Evolutionary conservation across 805 yeast species (phyloP).

Genomic region (Yarrowia hollandica): DNA sequence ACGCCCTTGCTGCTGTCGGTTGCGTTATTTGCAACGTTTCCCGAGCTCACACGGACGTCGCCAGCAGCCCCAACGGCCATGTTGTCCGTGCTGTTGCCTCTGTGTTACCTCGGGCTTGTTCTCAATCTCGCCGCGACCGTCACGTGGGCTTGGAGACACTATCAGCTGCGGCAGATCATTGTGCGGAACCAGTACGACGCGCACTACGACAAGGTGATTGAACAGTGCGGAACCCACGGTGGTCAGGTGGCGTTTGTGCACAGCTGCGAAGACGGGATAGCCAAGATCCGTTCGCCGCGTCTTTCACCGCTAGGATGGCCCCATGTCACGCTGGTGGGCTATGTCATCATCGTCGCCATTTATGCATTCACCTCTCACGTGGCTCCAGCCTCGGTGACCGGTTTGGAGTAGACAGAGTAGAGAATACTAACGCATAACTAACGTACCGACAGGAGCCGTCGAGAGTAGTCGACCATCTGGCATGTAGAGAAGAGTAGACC

Average conservation of each 20-base stretch:
- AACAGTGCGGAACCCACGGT: not conserved
- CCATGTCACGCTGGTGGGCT: not conserved
- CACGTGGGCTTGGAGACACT: not conserved
- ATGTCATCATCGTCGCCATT: not conserved
- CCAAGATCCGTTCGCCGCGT: not conserved
- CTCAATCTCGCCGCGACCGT: not conserved
- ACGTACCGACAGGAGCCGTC: no score
- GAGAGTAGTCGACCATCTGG: no score
- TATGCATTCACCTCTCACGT: not conserved
- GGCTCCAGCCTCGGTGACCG: not conserved
- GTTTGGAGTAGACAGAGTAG: not conserved
- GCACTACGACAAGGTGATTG: not conserved
- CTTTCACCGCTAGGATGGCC: not conserved
- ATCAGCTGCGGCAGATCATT: not conserved
- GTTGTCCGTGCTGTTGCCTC: not conserved
- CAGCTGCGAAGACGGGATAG: slow-evolving; percentile 10
- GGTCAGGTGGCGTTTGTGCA: slow-evolving; percentile 14
- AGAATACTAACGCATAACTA: no score
- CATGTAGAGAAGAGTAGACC: no score
- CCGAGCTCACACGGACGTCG: not conserved
- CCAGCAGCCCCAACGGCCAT: not conserved
- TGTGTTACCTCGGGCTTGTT: not conserved
- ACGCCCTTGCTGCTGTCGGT: not conserved
- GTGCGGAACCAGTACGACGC: slow-evolving; percentile 1
- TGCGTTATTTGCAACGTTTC: slow-evolving; percentile 12